These are phyloP conservation scores for Lachancea sp. DNA, from an alignment of 805 yeast species.

Conservation along the genomic window DNA sequence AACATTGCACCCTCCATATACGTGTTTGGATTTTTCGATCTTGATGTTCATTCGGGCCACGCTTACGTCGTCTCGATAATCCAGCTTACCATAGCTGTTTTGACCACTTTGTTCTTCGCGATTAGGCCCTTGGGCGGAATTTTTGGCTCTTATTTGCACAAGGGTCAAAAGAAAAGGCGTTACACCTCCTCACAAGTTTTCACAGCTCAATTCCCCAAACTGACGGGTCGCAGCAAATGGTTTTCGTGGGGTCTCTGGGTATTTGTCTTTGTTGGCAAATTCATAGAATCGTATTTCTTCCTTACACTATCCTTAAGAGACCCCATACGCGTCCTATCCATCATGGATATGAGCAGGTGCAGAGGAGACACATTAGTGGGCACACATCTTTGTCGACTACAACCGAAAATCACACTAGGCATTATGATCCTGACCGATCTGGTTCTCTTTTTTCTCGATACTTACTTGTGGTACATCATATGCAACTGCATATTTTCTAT, in stretches of 20 bases:
- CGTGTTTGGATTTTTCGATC: conserved; percentile 36
- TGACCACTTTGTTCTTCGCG: conserved; percentile 51
- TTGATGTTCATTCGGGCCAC: conserved; percentile 26
- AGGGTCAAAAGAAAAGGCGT: conserved; percentile 34
- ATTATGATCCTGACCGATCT: conserved; percentile 56
- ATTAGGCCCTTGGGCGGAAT: conserved; percentile 55
- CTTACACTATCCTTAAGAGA: conserved; percentile 65
- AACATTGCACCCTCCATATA: conserved; percentile 48
- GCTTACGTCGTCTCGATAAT: conserved; percentile 42
- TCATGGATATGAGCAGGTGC: conserved; percentile 50
- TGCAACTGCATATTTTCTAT: conserved; percentile 74
- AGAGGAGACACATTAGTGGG: conserved; percentile 57
- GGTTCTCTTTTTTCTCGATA: conserved; percentile 67
- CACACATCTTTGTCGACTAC: conserved; percentile 44
- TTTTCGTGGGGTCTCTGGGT: conserved; percentile 68
- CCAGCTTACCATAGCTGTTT: conserved; percentile 51
- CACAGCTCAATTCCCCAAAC: conserved; percentile 50
- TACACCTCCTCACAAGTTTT: conserved; percentile 50
- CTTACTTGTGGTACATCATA: conserved; percentile 79
- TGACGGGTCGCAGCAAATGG: conserved; percentile 47
- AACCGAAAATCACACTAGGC: conserved; percentile 49
- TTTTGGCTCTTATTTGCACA: conserved; percentile 38
- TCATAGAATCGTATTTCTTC: conserved; percentile 72
- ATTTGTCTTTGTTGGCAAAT: conserved; percentile 60
- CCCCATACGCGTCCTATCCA: conserved; percentile 62